Evolutionary conservation across 192 early-diverging fungal genomes (phyloP).

Genomic region (Linnemannia schmuckeri): DNA sequence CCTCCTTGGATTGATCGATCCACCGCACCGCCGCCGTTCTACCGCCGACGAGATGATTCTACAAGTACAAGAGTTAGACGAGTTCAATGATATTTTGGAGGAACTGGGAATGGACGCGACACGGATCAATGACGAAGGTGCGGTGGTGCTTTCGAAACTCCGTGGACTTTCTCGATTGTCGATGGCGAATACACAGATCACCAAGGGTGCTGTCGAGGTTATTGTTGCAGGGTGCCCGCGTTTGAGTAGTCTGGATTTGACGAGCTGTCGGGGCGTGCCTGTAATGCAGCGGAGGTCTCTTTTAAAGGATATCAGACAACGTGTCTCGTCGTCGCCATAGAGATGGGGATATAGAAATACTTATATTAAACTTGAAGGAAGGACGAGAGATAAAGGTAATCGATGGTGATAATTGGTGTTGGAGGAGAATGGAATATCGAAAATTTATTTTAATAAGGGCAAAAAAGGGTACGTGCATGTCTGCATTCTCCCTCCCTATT

Average conservation of each 20-base stretch:
- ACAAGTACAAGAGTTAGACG: neutral
- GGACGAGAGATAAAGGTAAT: neutral
- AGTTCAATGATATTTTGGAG: conserved; percentile 15
- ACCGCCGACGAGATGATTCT: neutral
- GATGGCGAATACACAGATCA: conserved; percentile 28
- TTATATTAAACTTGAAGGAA: too few species aligned
- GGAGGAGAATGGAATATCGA: conserved; percentile 1
- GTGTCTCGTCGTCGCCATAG: neutral
- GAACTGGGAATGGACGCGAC: conserved; percentile 49
- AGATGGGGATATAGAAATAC: too few species aligned
- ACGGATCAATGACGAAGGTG: conserved; percentile 18
- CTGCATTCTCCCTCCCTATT: neutral
- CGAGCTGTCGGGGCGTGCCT: conserved; percentile 42
- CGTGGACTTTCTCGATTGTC: conserved; percentile 30
- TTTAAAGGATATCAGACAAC: conserved; percentile 25
- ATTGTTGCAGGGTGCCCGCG: conserved; percentile 14
- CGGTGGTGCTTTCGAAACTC: conserved; percentile 12
- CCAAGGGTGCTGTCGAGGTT: conserved; percentile 24
- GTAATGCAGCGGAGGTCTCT: conserved; percentile 31
- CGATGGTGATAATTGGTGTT: neutral
- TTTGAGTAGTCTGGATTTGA: conserved; percentile 36
- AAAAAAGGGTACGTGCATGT: too few species aligned
- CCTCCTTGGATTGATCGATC: conserved; percentile 18
- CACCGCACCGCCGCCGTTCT: neutral
- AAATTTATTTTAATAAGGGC: neutral